These are phyloP conservation scores for Ganoderma lucidum DNA, from an alignment of 1,284 basidiomycete genomes.

Conservation along the genomic window DNA sequence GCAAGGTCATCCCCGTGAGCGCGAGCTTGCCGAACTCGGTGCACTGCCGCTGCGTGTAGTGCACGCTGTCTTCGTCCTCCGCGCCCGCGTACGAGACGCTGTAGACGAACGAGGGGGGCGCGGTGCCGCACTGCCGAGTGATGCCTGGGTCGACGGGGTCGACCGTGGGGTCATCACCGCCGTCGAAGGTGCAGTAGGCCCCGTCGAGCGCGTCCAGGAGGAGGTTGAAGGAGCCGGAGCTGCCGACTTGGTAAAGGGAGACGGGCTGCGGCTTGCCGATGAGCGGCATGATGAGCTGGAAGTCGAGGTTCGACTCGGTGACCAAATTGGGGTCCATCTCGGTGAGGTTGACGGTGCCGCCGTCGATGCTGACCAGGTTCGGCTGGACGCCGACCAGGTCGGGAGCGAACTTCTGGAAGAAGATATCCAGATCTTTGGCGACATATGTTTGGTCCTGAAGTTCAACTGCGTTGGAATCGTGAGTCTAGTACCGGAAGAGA, in stretches of 20 bases:
- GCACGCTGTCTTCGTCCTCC: conserved; percentile 39
- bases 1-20: conserved; percentile 54
- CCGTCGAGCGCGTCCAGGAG: conserved; percentile 56
- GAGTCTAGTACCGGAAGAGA: conserved; percentile 44
- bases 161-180: conserved; percentile 60
- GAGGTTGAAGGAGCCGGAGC: conserved; percentile 51
- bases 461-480: conserved; percentile 46
- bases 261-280: conserved; percentile 51
- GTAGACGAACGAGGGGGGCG: conserved; percentile 45
- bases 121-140: conserved; percentile 49
- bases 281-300: conserved; percentile 56
- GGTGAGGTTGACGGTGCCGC: conserved; percentile 49
- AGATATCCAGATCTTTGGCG: conserved; percentile 51
- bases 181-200: conserved; percentile 65
- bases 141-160: conserved; percentile 39
- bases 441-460: conserved; percentile 55
- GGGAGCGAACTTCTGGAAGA: conserved; percentile 47
- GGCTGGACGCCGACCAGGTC: conserved; percentile 41
- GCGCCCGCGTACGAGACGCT: conserved; percentile 47
- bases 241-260: conserved; percentile 34
- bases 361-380: conserved; percentile 46
- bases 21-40: conserved; percentile 50
- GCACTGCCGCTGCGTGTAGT: conserved; percentile 47
- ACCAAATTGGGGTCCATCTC: conserved; percentile 45
- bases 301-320: conserved; percentile 60